These are phyloP conservation scores for Colletotrichum neosansevieriae DNA, from an alignment of 2,329 filamentous ascomycete species.

Conservation along the genomic window DNA sequence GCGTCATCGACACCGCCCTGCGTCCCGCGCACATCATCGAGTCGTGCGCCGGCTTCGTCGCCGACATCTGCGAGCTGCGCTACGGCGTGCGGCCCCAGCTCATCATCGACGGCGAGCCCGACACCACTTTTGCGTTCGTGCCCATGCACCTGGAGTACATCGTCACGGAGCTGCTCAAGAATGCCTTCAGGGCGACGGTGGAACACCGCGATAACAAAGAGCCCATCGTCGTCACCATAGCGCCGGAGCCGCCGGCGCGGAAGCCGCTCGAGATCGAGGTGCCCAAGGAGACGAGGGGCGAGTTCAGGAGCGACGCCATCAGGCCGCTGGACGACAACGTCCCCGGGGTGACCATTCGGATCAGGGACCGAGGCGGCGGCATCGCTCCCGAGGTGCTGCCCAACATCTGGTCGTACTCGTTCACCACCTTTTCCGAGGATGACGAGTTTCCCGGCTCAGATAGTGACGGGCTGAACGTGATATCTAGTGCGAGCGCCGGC, in stretches of 20 bases:
- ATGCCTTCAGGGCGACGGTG: constrained; percentile 93
- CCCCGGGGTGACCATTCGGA: constrained; percentile 93
- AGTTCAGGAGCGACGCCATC: constrained; percentile 61
- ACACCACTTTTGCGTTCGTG: constrained; percentile 91
- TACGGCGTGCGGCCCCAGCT: constrained; percentile 89
- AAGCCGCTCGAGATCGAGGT: constrained; percentile 50
- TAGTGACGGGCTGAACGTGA: constrained; percentile 78
- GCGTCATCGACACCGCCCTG: constrained; percentile 92
- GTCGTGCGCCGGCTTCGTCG: constrained; percentile 88
- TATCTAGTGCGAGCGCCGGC: constrained; percentile 78
- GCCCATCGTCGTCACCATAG: constrained; percentile 92
- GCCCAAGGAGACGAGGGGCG: constrained; percentile 54
- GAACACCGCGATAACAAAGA: constrained; percentile 84
- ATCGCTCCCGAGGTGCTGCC: constrained; percentile 86
- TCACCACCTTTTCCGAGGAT: constrained; percentile 88
- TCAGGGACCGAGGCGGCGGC: constrained; percentile 94
- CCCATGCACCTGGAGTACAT: constrained; percentile 98
- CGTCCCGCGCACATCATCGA: constrained; percentile 85
- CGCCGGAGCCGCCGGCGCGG: constrained; percentile 69
- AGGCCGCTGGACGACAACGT: constrained; percentile 72
- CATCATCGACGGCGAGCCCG: constrained; percentile 84
- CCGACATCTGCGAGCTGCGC: constrained; percentile 95
- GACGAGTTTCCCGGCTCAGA: constrained; percentile 56
- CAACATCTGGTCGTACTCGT: constrained; percentile 97
- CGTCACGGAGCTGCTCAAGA: constrained; percentile 95